Conservation (phyloP, 2,329 filamentous ascomycete genomes). For the Drechslera avenae region DNA sequence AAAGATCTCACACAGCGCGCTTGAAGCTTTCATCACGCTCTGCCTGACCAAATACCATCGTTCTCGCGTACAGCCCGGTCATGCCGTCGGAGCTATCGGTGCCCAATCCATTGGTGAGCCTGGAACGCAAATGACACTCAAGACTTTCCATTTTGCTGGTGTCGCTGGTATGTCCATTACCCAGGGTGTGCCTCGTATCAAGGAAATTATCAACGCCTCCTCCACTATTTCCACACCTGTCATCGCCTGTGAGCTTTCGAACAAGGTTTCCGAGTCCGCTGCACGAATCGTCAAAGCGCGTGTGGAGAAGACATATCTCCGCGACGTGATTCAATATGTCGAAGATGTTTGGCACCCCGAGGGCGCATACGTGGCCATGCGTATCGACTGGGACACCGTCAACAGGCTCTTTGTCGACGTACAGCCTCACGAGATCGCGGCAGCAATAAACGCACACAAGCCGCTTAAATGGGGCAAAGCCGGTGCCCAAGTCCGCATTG, state of each 20-base stretch:
- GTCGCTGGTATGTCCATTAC: slow-evolving; percentile 99
- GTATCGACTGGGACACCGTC: slow-evolving; percentile 79
- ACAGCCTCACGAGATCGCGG: slow-evolving; percentile 71
- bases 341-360: slow-evolving; percentile 87
- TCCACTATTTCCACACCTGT: slow-evolving; percentile 93
- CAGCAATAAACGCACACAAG: slow-evolving; percentile 78
- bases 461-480: slow-evolving; percentile 76
- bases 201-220: slow-evolving; percentile 99
- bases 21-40: slow-evolving; percentile 76
- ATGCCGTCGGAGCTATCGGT: slow-evolving; percentile 93
- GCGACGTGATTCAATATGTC: slow-evolving; percentile 78
- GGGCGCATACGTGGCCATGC: slow-evolving; percentile 76
- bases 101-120: slow-evolving; percentile 98
- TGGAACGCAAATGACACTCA: slow-evolving; percentile 98
- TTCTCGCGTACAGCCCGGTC: slow-evolving; percentile 90
- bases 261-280: slow-evolving; percentile 73
- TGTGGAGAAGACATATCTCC: slow-evolving; percentile 92
- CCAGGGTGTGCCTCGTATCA: slow-evolving; percentile 98
- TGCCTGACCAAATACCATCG: slow-evolving; percentile 90
- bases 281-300: slow-evolving; percentile 91
- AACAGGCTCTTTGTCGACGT: slow-evolving; percentile 82
- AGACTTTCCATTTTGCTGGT: slow-evolving; percentile 99
- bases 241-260: slow-evolving; percentile 83
- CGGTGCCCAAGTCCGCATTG: slow-evolving; percentile 61
- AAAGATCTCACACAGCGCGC: slow-evolving; percentile 77